phyloP scores from a whole-genome alignment of 331 rosid species.

The Cucumis variabilis region DNA sequence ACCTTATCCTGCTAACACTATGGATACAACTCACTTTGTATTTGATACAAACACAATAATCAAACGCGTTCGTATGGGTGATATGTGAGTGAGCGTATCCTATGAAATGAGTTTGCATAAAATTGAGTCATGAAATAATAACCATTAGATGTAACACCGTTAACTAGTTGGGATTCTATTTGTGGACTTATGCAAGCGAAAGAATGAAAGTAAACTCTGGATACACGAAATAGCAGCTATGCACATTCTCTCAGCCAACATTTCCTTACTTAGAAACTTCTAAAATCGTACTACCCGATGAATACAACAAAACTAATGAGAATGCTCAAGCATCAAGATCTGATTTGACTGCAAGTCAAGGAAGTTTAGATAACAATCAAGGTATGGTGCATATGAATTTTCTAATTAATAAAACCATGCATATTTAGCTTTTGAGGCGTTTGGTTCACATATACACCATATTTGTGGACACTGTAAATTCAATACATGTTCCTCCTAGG shows the following conservation, averaged over 20 bases:
- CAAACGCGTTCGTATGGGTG: no score
- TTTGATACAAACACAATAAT: no score
- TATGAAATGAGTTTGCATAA: no score
- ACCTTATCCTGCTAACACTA: no score
- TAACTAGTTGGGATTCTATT: no score
- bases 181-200: constrained; percentile 83
- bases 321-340: constrained; percentile 52
- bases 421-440: neutral
- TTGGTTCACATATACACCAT: neutral
- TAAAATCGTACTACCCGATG: constrained; percentile 89
- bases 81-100: no score
- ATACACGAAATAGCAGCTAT: constrained; percentile 94
- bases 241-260: constrained; percentile 75
- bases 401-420: neutral
- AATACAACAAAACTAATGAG: constrained; percentile 59
- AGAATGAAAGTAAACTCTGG: constrained; percentile 96
- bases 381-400: constrained; percentile 51
- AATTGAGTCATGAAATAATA: no score
- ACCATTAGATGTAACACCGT: no score
- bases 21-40: no score
- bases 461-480: neutral
- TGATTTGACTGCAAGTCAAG: constrained; percentile 82
- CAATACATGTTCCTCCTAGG: neutral
- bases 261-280: constrained; percentile 80
- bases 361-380: constrained; percentile 78